A percentile compares a stretch with the other conserved stretches of the same genome.
Conservation (phyloP, 2,329 filamentous ascomycete species). For the Cladophialophora bantiana region DNA sequence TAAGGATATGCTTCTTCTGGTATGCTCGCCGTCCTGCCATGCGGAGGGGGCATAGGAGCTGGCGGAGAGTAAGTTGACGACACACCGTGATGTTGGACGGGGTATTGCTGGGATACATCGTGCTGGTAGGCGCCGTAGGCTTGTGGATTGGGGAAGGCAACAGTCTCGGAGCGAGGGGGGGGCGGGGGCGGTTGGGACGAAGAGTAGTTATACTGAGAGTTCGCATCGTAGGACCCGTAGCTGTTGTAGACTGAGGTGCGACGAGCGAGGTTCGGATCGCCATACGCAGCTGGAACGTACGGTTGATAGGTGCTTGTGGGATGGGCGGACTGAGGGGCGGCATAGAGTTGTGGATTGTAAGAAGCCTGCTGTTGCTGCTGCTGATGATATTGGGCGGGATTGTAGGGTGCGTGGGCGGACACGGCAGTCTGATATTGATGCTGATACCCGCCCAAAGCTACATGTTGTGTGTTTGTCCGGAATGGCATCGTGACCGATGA, state of each 20-base stretch:
- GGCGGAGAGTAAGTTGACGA: slow-evolving; percentile 40
- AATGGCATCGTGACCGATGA: slow-evolving; percentile 48
- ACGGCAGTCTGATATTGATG: slow-evolving; percentile 58
- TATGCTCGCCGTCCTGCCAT: slow-evolving; percentile 37
- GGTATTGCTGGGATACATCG: slow-evolving; percentile 30
- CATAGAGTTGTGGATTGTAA: slow-evolving; percentile 76
- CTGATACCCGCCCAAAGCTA: slow-evolving; percentile 56
- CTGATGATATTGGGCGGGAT: slow-evolving; percentile 64
- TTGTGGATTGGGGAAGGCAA: slow-evolving; percentile 23
- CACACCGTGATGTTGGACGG: slow-evolving; percentile 23
- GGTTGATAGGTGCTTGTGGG: slow-evolving; percentile 49
- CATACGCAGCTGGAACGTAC: slow-evolving; percentile 60
- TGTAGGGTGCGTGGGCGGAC: slow-evolving; percentile 60
- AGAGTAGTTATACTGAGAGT: slow-evolving; percentile 43
- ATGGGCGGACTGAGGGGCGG: slow-evolving; percentile 29
- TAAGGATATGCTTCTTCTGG: slow-evolving; percentile 35
- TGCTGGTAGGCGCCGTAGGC: slow-evolving; percentile 33
- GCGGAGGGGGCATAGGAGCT: slow-evolving; percentile 51
- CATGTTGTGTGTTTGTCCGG: slow-evolving; percentile 52
- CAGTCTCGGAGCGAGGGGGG: slow-evolving; percentile 38
- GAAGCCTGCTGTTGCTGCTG: slow-evolving; percentile 56
- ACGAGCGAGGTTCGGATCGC: slow-evolving; percentile 41
- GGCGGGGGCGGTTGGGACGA: slow-evolving; percentile 42
- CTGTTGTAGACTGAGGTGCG: slow-evolving; percentile 37
- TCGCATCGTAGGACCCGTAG: slow-evolving; percentile 40